Conservation (phyloP, 148 eudicot species). For the Amaranthus cruentus region DNA sequence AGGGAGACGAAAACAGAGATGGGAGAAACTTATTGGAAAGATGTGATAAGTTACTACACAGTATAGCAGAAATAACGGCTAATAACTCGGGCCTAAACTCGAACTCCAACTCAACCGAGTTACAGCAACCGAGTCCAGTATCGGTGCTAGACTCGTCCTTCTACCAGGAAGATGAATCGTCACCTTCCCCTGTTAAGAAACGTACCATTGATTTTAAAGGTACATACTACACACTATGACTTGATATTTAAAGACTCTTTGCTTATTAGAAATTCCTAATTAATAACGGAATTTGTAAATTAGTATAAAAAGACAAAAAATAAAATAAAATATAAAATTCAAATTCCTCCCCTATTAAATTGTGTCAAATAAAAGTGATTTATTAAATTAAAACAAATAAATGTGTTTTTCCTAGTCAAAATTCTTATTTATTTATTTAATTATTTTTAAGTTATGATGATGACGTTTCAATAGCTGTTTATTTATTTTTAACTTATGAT, state of each 20-base stretch:
- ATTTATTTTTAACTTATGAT: slow-evolving; percentile 17
- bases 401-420: background rate
- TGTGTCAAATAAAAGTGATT: no score
- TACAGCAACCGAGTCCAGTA: slow-evolving; percentile 88
- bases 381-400: background rate
- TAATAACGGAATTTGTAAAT: no score
- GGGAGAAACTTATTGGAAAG: slow-evolving; percentile 72
- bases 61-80: slow-evolving; percentile 75
- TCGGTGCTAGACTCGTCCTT: slow-evolving; percentile 92
- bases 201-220: slow-evolving; percentile 87
- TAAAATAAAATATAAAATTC: no score
- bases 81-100: slow-evolving; percentile 8
- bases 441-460: no score
- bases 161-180: slow-evolving; percentile 76
- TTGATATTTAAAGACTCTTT: no score
- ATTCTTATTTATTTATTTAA: no score
- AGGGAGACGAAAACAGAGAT: slow-evolving; percentile 54
- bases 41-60: slow-evolving; percentile 68
- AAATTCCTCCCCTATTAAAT: no score
- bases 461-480: background rate
- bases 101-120: slow-evolving; percentile 39
- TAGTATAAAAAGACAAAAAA: no score
- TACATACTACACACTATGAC: slow-evolving; percentile 10
- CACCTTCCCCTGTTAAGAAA: slow-evolving; percentile 88
- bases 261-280: no score